Evolutionary conservation across 129 eudicot genomes (phyloP), one percentile per base, ranked within the genome.

Genomic region (Escallonia herrerae): DNA sequence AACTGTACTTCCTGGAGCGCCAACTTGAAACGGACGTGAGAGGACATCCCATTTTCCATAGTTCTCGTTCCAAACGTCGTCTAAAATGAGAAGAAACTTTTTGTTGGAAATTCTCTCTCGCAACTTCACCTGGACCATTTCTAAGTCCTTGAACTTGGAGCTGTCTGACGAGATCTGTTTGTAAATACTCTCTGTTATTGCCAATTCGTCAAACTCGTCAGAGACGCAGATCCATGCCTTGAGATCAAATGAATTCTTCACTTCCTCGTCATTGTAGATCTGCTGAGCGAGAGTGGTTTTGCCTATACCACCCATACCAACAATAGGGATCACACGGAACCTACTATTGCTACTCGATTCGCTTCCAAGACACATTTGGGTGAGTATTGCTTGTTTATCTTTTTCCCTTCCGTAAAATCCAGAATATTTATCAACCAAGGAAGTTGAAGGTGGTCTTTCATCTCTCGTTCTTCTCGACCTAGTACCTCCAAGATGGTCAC

Each of bases 221-320:
- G 82, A 66, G 15, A 79, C 83, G 69, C 72, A 79, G 9, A 68
- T 76, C 89, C 89, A 83, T 5, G 73, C 74, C 41, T 40, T 73
- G 7, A 76, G 15, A 56, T 74, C 46, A 66, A 77, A 84, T 60
- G 41, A 39, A 4, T 15, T 12, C 38, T 51, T 59, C 22, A 79
- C 77, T 14, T 5, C 49, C 8, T 55, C 71, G 12, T 81, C 77
- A 42, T 73, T 77, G 49, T 77, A 81, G 12, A 77, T 51, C 7
- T 51, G 60, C 39, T 77, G 82, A 15, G 75, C 85, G 38, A 76
- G 77, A 7, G 85, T 77, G 0, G 85, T 76, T 58, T 80, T 80
- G 39, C 85, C 81, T 15, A 69, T 22, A 2, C 86, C 86, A 7
- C 80, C 82, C 78, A 77, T 58, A 7, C 86, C 86, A n/a, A 77